A percentile compares a stretch with the other conserved stretches of the same genome.
Evolutionary conservation across 495 filamentous ascomycete species (phyloP).

Genomic region (Xanthoparmelia taractica): DNA sequence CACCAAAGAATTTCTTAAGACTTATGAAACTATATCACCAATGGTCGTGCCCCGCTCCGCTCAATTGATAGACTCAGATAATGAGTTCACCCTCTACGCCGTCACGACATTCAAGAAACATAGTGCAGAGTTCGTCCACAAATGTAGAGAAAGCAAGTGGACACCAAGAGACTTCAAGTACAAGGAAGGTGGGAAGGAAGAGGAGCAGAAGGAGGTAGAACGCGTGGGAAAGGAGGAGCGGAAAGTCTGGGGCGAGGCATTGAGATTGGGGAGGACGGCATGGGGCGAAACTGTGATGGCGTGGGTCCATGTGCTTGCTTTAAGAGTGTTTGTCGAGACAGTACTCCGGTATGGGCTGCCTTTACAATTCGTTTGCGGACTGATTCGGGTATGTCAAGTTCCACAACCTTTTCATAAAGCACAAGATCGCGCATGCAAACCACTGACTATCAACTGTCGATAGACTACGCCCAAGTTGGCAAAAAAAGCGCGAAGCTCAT

Average conservation of each 20-base stretch:
- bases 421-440: slow-evolving; percentile 2
- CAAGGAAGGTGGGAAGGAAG: slow-evolving; percentile 77
- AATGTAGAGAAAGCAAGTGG: slow-evolving; percentile 85
- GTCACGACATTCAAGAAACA: slow-evolving; percentile 92
- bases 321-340: slow-evolving; percentile 94
- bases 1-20: slow-evolving; percentile 77
- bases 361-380: slow-evolving; percentile 72
- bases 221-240: slow-evolving; percentile 69
- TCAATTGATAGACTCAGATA: slow-evolving; percentile 65
- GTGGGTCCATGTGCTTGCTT: slow-evolving; percentile 82
- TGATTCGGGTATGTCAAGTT: slow-evolving; percentile 62
- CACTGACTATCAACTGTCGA: not conserved
- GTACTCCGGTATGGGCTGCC: slow-evolving; percentile 90
- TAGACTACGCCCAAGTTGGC: slow-evolving; percentile 74
- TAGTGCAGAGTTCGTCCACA: slow-evolving; percentile 75
- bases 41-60: slow-evolving; percentile 89
- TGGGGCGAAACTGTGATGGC: slow-evolving; percentile 95
- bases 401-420: not conserved
- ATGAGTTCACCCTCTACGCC: slow-evolving; percentile 79
- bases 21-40: slow-evolving; percentile 77
- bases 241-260: slow-evolving; percentile 84
- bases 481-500: slow-evolving; percentile 68
- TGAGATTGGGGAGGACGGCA: slow-evolving; percentile 73
- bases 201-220: slow-evolving; percentile 77
- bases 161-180: slow-evolving; percentile 91